Percentiles rank a stretch among this genome's conserved stretches.
phyloP scores from a whole-genome alignment of 169 alveolate genomes.

The Babesia ovis region DNA sequence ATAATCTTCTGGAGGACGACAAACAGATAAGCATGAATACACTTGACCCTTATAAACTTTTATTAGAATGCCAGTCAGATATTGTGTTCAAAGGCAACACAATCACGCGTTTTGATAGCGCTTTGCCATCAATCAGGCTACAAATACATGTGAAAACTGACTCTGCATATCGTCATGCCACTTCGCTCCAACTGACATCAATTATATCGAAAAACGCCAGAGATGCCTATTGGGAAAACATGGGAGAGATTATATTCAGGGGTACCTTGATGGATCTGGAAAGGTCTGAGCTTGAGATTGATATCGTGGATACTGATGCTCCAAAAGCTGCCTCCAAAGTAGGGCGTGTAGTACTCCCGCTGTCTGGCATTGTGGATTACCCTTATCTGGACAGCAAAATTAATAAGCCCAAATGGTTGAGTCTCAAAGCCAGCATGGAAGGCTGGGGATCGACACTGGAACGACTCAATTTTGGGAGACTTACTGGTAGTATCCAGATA shows the following conservation, averaged over 20 bases:
- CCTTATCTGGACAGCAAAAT: conserved; percentile 67
- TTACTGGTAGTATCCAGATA: conserved; percentile 67
- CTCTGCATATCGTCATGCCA: conserved; percentile 19
- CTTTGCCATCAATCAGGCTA: conserved; percentile 46
- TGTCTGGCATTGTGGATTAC: conserved; percentile 72
- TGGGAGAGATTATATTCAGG: conserved; percentile 79
- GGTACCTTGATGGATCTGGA: conserved; percentile 82
- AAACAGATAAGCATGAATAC: background rate
- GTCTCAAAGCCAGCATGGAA: conserved; percentile 69
- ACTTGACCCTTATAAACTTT: conserved; percentile 13
- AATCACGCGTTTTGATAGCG: background rate
- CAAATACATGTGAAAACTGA: conserved; percentile 34
- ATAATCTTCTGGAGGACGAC: background rate
- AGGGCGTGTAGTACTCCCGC: conserved; percentile 68
- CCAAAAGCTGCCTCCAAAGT: conserved; percentile 67
- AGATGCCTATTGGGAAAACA: conserved; percentile 77
- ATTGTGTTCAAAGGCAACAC: conserved; percentile 5
- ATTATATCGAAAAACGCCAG: conserved; percentile 30
- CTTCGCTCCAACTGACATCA: conserved; percentile 33
- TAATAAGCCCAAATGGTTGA: conserved; percentile 68
- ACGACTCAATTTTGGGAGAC: conserved; percentile 66
- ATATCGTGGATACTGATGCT: conserved; percentile 72
- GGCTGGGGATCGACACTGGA: conserved; percentile 71
- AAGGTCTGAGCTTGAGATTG: conserved; percentile 73
- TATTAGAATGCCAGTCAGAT: conserved; percentile 9